Conservation (phyloP, 768 basidiomycete genomes). For the Xerocomellus chrysenteron region DNA sequence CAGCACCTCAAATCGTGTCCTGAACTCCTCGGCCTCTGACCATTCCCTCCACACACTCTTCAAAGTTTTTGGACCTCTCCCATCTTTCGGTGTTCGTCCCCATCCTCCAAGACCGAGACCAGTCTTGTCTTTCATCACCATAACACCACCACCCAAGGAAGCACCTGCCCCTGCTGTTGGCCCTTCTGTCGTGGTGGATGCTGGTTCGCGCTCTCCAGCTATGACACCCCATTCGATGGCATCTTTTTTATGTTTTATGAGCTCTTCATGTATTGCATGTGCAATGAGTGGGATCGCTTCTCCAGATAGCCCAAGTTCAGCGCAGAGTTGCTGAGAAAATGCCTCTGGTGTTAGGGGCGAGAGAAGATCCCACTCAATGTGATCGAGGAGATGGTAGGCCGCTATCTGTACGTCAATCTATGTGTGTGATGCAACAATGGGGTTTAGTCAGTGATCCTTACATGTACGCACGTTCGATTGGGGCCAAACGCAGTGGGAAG, state of each 20-base stretch:
- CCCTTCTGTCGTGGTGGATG: slow-evolving; percentile 18
- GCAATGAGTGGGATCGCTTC: slow-evolving; percentile 88
- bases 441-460: slow-evolving; percentile 10
- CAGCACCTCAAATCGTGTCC: slow-evolving; percentile 83
- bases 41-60: slow-evolving; percentile 95
- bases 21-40: slow-evolving; percentile 88
- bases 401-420: slow-evolving; percentile 98
- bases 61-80: slow-evolving; percentile 76
- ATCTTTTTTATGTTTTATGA: slow-evolving; percentile 93
- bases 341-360: slow-evolving; percentile 87
- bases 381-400: slow-evolving; percentile 86
- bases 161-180: slow-evolving; percentile 2
- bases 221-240: slow-evolving; percentile 93
- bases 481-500: slow-evolving; percentile 15
- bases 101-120: slow-evolving; percentile 74
- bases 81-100: slow-evolving; percentile 75
- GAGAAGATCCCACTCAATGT: slow-evolving; percentile 98
- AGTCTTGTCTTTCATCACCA: slow-evolving; percentile 77
- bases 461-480: slow-evolving; percentile 18
- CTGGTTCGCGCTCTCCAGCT: slow-evolving; percentile 48
- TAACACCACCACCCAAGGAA: slow-evolving; percentile 36
- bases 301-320: slow-evolving; percentile 84
- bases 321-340: slow-evolving; percentile 77
- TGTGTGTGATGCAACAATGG: background rate
- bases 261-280: slow-evolving; percentile 93